Evolutionary conservation across 73 alveolate genomes (phyloP), one percentile per base, ranked within the genome.

Genomic region (Symbiodinium pilosum): DNA sequence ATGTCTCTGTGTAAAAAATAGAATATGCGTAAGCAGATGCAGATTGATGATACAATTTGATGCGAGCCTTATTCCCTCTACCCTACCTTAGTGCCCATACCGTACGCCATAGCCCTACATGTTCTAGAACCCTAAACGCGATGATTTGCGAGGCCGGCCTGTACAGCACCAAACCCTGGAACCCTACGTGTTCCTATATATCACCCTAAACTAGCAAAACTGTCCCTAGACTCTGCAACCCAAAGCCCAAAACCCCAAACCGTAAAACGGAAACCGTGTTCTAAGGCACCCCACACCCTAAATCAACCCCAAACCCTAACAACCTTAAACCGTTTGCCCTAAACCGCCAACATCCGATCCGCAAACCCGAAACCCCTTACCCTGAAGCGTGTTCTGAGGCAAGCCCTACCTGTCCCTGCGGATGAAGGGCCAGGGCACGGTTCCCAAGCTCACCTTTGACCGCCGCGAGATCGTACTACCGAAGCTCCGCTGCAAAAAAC

Each of bases 361-460:
- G 59, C 59, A 47, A 47, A 14, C 59, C 6, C 59, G 59, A 47
- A 47, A 6, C 59, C 59, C 59, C 21, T 6, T 47, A 56, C n/a
- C 89, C 98, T 92, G 99, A 93, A 93, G 99, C 77, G 9, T 3
- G 97, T 41, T 99, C 98, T 94, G 99, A 92, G 99, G 99, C 98
- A 99, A 99, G 99, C 99, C 99, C 32, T 99, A 99, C 99, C 94
- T 99, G 71, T 73, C 99, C 98, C 81, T 99, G 83, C 99, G 99
- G 95, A 99, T 99, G 98, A 99, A 99, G 97, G 99, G 99, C 41
- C 99, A 99, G 99, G 99, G 99, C 36, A 99, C 99, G 11, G 99
- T 99, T 51, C 99, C 99, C 28, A 99, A 99, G 99, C 99, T 99
- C 86, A 99, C 99, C 99, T 99, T 99, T 77, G 99, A 99, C 98